These are phyloP conservation scores for Auriculariales sp. DNA, from an alignment of 768 basidiomycete species.

Conservation along the genomic window DNA sequence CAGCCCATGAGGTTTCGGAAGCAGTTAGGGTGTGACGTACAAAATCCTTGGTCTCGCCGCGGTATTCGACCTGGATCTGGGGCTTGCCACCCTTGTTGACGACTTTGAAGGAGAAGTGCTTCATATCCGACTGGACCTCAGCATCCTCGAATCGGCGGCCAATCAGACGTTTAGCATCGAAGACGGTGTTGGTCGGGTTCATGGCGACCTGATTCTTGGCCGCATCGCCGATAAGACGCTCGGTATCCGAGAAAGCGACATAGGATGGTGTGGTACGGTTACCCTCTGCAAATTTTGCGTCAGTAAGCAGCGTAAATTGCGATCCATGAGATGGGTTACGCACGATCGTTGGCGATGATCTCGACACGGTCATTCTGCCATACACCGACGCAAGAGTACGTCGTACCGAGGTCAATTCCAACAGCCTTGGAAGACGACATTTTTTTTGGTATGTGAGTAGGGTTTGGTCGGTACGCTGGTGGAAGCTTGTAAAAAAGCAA, in stretches of 20 bases:
- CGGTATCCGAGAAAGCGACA: conserved; percentile 92
- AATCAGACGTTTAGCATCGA: conserved; percentile 98
- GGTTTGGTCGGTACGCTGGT: background rate
- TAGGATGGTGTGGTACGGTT: conserved; percentile 99
- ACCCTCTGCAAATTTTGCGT: conserved; percentile 46
- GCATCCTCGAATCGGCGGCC: conserved; percentile 74
- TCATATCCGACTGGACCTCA: conserved; percentile 21
- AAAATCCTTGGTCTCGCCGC: conserved; percentile 42
- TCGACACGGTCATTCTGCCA: conserved; percentile 99
- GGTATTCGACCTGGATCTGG: conserved; percentile 35
- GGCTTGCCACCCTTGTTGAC: conserved; percentile 30
- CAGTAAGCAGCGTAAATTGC: background rate
- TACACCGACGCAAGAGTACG: conserved; percentile 95
- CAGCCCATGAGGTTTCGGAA: background rate
- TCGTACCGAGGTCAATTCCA: conserved; percentile 86
- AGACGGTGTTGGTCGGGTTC: conserved; percentile 99
- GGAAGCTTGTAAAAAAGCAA: background rate
- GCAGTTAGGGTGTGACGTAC: no score
- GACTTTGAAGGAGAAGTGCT: conserved; percentile 16
- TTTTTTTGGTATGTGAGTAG: conserved; percentile 2
- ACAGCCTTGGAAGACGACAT: conserved; percentile 67
- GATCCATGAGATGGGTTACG: conserved; percentile 18
- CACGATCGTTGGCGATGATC: conserved; percentile 95
- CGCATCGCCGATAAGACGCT: conserved; percentile 97
- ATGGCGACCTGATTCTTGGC: conserved; percentile 98